These are phyloP conservation scores for Achaetomiella virescens DNA, from an alignment of 495 filamentous ascomycete species.

Conservation along the genomic window DNA sequence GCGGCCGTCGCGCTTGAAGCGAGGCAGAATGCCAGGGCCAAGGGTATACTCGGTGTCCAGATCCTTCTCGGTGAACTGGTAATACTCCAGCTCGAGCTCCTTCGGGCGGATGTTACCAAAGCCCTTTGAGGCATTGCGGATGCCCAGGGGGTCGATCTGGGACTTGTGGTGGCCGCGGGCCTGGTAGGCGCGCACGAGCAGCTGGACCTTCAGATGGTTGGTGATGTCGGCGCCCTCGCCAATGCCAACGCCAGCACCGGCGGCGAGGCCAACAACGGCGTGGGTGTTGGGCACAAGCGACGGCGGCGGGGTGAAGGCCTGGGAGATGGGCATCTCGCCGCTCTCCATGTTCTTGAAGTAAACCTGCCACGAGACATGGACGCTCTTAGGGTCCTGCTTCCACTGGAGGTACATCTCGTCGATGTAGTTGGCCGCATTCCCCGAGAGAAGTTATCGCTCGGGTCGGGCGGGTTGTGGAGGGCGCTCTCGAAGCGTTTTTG, in stretches of 20 bases:
- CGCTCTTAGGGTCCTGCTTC: constrained; percentile 87
- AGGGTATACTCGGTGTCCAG: constrained; percentile 86
- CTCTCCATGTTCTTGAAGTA: constrained; percentile 99
- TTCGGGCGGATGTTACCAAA: constrained; percentile 86
- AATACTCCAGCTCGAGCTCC: constrained; percentile 88
- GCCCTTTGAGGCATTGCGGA: constrained; percentile 75
- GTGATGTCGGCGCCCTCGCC: constrained; percentile 77
- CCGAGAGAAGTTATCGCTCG: constrained; percentile 92
- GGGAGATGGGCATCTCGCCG: constrained; percentile 92
- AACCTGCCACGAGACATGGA: constrained; percentile 97
- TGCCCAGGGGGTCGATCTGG: constrained; percentile 92
- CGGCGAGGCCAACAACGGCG: constrained; percentile 70
- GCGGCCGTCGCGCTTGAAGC: constrained; percentile 78
- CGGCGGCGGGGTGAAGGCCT: constrained; percentile 92
- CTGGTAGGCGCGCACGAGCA: constrained; percentile 94
- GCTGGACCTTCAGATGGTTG: constrained; percentile 96
- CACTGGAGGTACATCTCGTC: constrained; percentile 99
- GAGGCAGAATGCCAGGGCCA: constrained; percentile 90
- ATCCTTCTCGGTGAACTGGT: constrained; percentile 91
- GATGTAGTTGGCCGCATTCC: constrained; percentile 95
- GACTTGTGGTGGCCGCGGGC: constrained; percentile 97
- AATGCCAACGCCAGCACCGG: constrained; percentile 58
- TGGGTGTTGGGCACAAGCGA: constrained; percentile 76
- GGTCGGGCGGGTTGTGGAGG: constrained; percentile 49
- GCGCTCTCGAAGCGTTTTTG: constrained; percentile 46